These are phyloP conservation scores for Hypoxylon sp. DNA, from an alignment of 2,329 filamentous ascomycete genomes.

Conservation along the genomic window DNA sequence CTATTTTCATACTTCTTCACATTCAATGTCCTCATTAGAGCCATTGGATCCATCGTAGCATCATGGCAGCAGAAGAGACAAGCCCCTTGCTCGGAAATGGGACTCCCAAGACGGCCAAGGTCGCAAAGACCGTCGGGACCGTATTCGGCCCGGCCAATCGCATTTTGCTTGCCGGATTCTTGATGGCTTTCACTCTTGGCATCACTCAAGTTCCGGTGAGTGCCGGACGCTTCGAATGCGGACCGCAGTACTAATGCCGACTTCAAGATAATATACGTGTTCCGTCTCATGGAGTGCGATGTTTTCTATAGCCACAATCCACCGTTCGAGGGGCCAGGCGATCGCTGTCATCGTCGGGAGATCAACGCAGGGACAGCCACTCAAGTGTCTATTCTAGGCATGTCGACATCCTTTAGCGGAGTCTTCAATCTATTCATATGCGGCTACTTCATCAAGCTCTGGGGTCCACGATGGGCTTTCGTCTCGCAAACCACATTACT, in stretches of 20 bases:
- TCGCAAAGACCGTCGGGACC: slow-evolving; percentile 28
- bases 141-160: slow-evolving; percentile 50
- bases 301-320: slow-evolving; percentile 73
- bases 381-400: slow-evolving; percentile 74
- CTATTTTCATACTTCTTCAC: background rate
- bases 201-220: slow-evolving; percentile 53
- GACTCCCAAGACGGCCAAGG: slow-evolving; percentile 21
- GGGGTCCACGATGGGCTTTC: slow-evolving; percentile 73
- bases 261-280: slow-evolving; percentile 69
- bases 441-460: slow-evolving; percentile 74
- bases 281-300: slow-evolving; percentile 79
- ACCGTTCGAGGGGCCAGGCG: slow-evolving; percentile 60
- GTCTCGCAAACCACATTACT: slow-evolving; percentile 74
- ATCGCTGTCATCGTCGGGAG: slow-evolving; percentile 70
- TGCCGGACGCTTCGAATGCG: background rate
- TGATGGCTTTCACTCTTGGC: slow-evolving; percentile 52
- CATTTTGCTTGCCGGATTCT: slow-evolving; percentile 51
- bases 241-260: slow-evolving; percentile 15
- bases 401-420: slow-evolving; percentile 76
- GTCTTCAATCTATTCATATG: slow-evolving; percentile 74
- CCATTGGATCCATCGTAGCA: background rate
- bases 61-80: slow-evolving; percentile 47
- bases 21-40: background rate
- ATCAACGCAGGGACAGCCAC: slow-evolving; percentile 75
- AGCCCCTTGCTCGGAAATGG: slow-evolving; percentile 28